These are phyloP conservation scores for Debaryomyces prosopidis DNA, from an alignment of 805 yeast species.

Conservation along the genomic window DNA sequence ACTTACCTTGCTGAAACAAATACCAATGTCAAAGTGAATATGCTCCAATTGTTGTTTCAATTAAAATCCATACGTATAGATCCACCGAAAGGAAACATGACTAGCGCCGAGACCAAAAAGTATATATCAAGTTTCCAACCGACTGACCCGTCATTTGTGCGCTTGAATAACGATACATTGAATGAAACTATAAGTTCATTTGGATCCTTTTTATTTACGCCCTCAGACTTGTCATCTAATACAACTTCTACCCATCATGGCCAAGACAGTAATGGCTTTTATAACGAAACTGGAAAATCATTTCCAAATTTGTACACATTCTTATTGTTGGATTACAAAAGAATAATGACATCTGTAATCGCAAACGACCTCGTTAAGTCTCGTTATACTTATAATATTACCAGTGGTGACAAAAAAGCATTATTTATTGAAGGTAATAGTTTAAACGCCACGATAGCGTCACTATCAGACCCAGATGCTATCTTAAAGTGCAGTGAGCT, in stretches of 20 bases:
- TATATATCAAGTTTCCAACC: constrained; percentile 1
- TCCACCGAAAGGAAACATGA: neutral
- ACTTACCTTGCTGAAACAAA: constrained; percentile 26
- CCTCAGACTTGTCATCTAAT: constrained; percentile 19
- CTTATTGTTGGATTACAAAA: constrained; percentile 24
- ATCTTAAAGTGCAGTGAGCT: constrained; percentile 7
- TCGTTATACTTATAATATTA: constrained; percentile 19
- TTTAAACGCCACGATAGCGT: neutral
- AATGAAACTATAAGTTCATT: constrained; percentile 20
- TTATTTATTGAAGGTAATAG: constrained; percentile 11
- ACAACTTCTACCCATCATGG: neutral
- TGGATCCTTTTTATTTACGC: constrained; percentile 25
- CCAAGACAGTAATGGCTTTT: constrained; percentile 9
- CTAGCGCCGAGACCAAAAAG: neutral
- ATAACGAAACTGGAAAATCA: constrained; percentile 17
- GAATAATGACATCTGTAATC: constrained; percentile 28
- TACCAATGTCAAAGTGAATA: constrained; percentile 32
- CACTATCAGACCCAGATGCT: constrained; percentile 4
- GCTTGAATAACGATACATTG: constrained; percentile 30
- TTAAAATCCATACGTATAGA: constrained; percentile 18
- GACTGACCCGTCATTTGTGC: constrained; percentile 4
- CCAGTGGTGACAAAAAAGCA: constrained; percentile 19
- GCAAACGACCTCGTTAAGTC: constrained; percentile 18
- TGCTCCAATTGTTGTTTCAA: constrained; percentile 30
- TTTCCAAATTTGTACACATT: constrained; percentile 31